phyloP scores from a whole-genome alignment of 2,329 filamentous ascomycete species.

The Pseudocercospora cruenta region DNA sequence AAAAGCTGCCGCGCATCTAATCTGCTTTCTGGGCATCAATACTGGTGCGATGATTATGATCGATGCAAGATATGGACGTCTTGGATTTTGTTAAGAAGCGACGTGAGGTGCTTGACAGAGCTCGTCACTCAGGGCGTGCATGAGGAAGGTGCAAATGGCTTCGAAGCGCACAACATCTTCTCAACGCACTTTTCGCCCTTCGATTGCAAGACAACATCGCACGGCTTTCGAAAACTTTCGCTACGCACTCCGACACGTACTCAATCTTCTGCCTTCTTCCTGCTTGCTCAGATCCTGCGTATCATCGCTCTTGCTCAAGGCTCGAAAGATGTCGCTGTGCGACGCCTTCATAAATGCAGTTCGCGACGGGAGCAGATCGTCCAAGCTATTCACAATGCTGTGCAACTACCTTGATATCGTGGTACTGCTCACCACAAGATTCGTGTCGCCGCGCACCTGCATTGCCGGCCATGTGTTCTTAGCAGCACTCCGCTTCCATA shows the following conservation, averaged over 20 bases:
- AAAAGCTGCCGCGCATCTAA: no score
- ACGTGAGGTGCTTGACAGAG: neutral
- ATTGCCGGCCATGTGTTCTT: neutral
- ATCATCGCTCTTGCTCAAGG: neutral
- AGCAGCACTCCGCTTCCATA: neutral
- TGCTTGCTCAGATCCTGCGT: no score
- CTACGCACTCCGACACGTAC: no score
- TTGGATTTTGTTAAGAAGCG: neutral
- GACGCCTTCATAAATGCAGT: neutral
- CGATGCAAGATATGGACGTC: no score
- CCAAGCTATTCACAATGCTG: neutral
- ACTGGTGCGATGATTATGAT: no score
- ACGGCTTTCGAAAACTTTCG: no score
- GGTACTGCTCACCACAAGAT: neutral
- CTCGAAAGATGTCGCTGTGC: neutral
- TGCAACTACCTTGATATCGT: neutral
- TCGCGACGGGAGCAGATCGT: neutral
- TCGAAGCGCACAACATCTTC: no score
- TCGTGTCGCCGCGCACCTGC: neutral
- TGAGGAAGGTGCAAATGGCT: neutral
- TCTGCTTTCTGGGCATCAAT: no score
- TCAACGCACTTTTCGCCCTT: neutral
- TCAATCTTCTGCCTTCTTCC: no score
- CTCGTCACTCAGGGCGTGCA: neutral
- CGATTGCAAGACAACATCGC: neutral